Conservation (phyloP, 179 eudicot species). For the Carnegiea gigantea region DNA sequence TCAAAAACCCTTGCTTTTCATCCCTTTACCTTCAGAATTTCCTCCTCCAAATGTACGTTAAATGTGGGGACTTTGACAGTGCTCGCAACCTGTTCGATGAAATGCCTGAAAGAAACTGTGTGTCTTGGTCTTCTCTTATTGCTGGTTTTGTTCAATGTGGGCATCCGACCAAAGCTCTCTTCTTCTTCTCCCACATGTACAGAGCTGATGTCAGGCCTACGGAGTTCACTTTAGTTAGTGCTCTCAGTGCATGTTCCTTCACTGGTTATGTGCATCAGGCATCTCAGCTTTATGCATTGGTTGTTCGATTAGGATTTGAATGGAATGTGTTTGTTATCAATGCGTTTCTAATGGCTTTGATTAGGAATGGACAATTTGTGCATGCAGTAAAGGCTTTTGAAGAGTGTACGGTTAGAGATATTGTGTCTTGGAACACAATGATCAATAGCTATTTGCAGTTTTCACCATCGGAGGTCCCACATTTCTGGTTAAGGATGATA, state of each 20-base stretch:
- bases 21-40: constrained; percentile 48
- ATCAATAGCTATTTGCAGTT: constrained; percentile 47
- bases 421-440: constrained; percentile 67
- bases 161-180: constrained; percentile 32
- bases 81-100: constrained; percentile 57
- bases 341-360: constrained; percentile 48
- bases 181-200: constrained; percentile 44
- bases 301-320: constrained; percentile 47
- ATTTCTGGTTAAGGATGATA: constrained; percentile 50
- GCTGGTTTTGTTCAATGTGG: constrained; percentile 48
- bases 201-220: constrained; percentile 38
- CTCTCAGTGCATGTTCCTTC: constrained; percentile 52
- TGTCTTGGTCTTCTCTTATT: constrained; percentile 58
- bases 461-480: constrained; percentile 33
- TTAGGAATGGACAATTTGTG: constrained; percentile 34
- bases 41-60: constrained; percentile 44
- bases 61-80: constrained; percentile 37
- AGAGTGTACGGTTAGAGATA: constrained; percentile 37
- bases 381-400: constrained; percentile 48
- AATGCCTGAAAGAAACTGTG: constrained; percentile 59
- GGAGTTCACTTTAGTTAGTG: constrained; percentile 50
- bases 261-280: constrained; percentile 24
- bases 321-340: constrained; percentile 43
- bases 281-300: constrained; percentile 40
- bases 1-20: constrained; percentile 32